Base-by-base conservation (phyloP, 352 stramenopile species). In the Bremia lactucae region DNA sequence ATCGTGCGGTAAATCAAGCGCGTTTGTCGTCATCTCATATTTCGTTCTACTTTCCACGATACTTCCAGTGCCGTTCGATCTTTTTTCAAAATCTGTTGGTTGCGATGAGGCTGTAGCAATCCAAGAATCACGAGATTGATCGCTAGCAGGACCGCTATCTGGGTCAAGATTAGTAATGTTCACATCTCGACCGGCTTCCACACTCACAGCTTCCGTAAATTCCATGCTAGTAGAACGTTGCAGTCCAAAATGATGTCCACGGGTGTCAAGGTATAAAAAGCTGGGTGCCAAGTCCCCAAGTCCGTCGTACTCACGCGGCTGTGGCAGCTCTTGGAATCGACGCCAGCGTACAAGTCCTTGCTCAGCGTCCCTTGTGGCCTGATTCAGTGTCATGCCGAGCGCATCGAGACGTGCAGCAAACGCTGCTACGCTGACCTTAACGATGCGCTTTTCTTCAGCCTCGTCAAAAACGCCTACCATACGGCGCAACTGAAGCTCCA, bases 181-280 rank as follows among this genome's bases (percentile, higher is more conserved):
- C 22, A 63, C 52, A 31, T 77, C 54, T 51, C 39, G 54, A 26
- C 60, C 56, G 11, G 25, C 49, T 19, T 58, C 42, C 15, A 29
- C 39, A 14, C 20, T 28, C n/a, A 49, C 37, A n/a, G 39, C 23
- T 21, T 44, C 33, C 1, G 23, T 37, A 38, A 28, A 16, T 16
- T 36, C 46, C 0, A 14, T 14, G 8, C n/a, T 49, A 16, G 6
- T 39, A 23, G 19, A 16, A 31, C 16, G 2, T 44, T 59, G 35
- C 8, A 41, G 47, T 35, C 36, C 36, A 22, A 35, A 14, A 6
- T 43, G 52, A 34, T 25, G 43, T 21, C 52, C 40, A 50, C 72
- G 57, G 8, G 72, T 82, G 28, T 85, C 65, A 38, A 85, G 40
- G 22, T 59, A 71, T n/a, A 80, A 31, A 47, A 78, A 82, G 15